Base-by-base conservation (phyloP, 2,329 filamentous ascomycete genomes). In the Epichloe hybrida region DNA sequence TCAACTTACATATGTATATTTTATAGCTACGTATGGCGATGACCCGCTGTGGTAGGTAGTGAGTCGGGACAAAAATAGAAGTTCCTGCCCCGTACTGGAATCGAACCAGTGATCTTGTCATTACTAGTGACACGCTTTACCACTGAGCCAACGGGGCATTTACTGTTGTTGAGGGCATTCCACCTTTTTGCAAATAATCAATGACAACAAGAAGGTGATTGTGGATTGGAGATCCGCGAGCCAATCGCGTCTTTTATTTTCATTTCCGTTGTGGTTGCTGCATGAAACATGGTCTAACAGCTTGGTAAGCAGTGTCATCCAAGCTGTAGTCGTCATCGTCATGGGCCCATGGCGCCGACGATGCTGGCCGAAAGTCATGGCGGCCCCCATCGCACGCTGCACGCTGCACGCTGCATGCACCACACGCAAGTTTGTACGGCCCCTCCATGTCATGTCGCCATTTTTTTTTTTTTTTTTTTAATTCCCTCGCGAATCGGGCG, bases 101-200 rank as follows among this genome's bases (percentile, higher is more conserved):
- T 64, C 62, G 62, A 64, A 64, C 62, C 58, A 57, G 57, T 60
- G 62, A 63, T 61, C 62, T 64, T 63, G 56, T 62, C 62, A 64
- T 62, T 64, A 64, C 62, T 64, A 64, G 62, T 64, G 62, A 64
- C 57, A 64, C 62, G 62, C 62, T 64, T 58, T 64, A 64, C 62
- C 62, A 64, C 62, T 64, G 55, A 64, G 62, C 62, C 61, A 64
- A 62, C 56, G 58, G 55, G 59, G 62, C 59, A 43, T 50, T 3
- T 48, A n/a, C 31, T 49, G 48, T 20, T 41, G 1, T 3, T 43
- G 11, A 2, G 0, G 2, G 11, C 9, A 0, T 0, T 0, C 13
- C 17, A 17, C 36, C 40, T 41, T 48, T 48, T 43, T 12, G 23
- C 15, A 0, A 1, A 20, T 6, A 21, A 41, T 35, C 0, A 44